Evolutionary conservation across 371 early-diverging fungal genomes (phyloP).

Genomic region (Parasitella parasitica): DNA sequence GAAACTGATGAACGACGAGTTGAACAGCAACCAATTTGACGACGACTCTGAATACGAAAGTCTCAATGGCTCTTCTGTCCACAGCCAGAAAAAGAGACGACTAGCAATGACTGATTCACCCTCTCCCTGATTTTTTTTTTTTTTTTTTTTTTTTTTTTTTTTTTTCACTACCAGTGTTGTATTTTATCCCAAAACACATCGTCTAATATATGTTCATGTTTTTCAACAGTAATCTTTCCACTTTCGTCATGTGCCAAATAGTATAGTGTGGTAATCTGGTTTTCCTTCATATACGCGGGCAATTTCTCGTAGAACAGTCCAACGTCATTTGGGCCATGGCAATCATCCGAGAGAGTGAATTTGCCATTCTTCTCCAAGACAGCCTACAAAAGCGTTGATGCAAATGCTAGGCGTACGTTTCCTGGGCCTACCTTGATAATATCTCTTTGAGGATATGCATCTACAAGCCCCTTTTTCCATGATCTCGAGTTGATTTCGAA

Average conservation of each 20-base stretch:
- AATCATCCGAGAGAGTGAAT: slow-evolving; percentile 90
- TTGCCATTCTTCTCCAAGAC: slow-evolving; percentile 68
- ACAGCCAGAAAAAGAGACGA: slow-evolving; percentile 20
- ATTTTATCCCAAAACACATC: slow-evolving; percentile 42
- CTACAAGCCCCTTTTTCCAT: slow-evolving; percentile 85
- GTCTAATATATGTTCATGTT: slow-evolving; percentile 30
- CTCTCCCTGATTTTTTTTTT: slow-evolving; percentile 9
- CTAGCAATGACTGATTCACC: slow-evolving; percentile 4
- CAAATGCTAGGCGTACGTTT: no score
- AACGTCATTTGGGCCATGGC: slow-evolving; percentile 88
- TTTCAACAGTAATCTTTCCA: slow-evolving; percentile 13
- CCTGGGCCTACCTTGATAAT: slow-evolving; percentile 62
- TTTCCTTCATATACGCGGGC: slow-evolving; percentile 50
- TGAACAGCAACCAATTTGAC: slow-evolving; percentile 11
- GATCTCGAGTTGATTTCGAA: slow-evolving; percentile 93
- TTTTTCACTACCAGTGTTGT: slow-evolving; percentile 25
- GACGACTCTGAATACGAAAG: slow-evolving; percentile 2
- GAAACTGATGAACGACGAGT: slow-evolving; percentile 12
- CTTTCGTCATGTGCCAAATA: slow-evolving; percentile 35
- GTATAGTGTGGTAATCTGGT: slow-evolving; percentile 47
- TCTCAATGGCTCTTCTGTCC: not conserved
- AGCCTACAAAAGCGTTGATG: slow-evolving; percentile 35
- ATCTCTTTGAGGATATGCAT: slow-evolving; percentile 85
- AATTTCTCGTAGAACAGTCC: slow-evolving; percentile 77
- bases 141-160: not conserved